Evolutionary conservation across 768 basidiomycete species (phyloP).

Genomic region (Trichaptum fuscoviolaceum): DNA sequence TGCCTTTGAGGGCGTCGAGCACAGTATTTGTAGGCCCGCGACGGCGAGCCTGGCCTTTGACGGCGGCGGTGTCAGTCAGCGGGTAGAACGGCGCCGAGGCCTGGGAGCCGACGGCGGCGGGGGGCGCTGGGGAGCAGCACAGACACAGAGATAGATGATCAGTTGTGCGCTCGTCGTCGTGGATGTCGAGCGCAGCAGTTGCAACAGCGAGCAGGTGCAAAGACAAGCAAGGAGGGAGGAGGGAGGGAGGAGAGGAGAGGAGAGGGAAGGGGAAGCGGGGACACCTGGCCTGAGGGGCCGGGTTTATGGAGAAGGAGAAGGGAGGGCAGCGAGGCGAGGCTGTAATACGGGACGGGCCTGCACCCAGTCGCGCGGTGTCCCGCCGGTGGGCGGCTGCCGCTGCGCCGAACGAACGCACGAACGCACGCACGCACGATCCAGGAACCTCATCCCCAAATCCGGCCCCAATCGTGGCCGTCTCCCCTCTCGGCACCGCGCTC

Average conservation of each 20-base stretch:
- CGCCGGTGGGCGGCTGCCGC: conserved; percentile 4
- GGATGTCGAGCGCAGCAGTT: neutral
- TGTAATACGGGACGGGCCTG: neutral
- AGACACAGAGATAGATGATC: no score
- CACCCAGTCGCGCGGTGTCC: conserved; percentile 1
- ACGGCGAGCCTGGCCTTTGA: neutral
- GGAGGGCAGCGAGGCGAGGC: conserved; percentile 3
- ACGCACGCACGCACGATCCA: no score
- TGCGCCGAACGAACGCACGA: neutral
- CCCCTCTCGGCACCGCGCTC: neutral
- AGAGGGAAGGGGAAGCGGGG: conserved; percentile 3
- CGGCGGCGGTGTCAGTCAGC: neutral
- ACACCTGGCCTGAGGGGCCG: neutral
- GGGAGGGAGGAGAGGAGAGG: neutral
- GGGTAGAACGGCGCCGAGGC: neutral
- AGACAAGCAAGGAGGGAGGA: neutral
- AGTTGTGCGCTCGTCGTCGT: neutral
- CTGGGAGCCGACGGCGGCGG: neutral
- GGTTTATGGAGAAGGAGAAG: conserved; percentile 4
- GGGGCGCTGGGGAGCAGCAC: neutral
- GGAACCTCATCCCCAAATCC: neutral
- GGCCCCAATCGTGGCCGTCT: neutral
- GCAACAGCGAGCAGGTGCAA: neutral
- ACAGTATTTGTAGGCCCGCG: neutral
- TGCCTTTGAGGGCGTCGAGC: neutral